Evolutionary conservation across 208 protist species (phyloP).

Genomic region (Trypanosoma brucei): DNA sequence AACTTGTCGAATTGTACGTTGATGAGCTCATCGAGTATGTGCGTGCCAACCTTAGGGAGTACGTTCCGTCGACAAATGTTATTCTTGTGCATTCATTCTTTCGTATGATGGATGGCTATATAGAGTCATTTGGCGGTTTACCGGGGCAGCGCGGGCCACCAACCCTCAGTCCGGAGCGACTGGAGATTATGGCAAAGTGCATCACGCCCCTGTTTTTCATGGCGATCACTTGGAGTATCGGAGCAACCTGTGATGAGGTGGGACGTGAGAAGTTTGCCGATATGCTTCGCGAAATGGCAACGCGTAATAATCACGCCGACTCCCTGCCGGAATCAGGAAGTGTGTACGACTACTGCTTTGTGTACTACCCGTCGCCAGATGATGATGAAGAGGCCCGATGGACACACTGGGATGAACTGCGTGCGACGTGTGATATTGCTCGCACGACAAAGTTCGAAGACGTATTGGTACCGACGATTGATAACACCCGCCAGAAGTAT

Average conservation of each 20-base stretch:
- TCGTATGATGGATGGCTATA: conserved; percentile 91
- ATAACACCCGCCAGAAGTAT: conserved; percentile 90
- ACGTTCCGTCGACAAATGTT: conserved; percentile 92
- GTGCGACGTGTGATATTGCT: conserved; percentile 42
- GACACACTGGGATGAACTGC: conserved; percentile 74
- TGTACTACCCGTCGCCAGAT: conserved; percentile 41
- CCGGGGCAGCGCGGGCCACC: conserved; percentile 28
- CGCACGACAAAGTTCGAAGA: conserved; percentile 78
- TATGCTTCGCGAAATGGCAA: conserved; percentile 70
- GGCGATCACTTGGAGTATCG: conserved; percentile 94
- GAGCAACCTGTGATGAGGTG: conserved; percentile 88
- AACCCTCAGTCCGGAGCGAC: conserved; percentile 36
- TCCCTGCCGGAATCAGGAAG: conserved; percentile 50
- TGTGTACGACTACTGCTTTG: conserved; percentile 94
- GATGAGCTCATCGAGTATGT: conserved; percentile 81
- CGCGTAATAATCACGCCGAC: conserved; percentile 30
- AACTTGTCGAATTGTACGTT: conserved; percentile 80
- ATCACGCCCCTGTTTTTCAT: conserved; percentile 94
- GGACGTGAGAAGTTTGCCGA: conserved; percentile 88
- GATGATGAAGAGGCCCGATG: conserved; percentile 45
- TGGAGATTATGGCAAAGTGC: conserved; percentile 39
- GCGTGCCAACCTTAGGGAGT: conserved; percentile 77
- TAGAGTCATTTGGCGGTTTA: conserved; percentile 51
- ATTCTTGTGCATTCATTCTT: conserved; percentile 91
- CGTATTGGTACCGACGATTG: conserved; percentile 92